A percentile compares a stretch with the other conserved stretches of the same genome.
Conservation (phyloP, 495 filamentous ascomycete genomes). For the Talaromyces adpressus region DNA sequence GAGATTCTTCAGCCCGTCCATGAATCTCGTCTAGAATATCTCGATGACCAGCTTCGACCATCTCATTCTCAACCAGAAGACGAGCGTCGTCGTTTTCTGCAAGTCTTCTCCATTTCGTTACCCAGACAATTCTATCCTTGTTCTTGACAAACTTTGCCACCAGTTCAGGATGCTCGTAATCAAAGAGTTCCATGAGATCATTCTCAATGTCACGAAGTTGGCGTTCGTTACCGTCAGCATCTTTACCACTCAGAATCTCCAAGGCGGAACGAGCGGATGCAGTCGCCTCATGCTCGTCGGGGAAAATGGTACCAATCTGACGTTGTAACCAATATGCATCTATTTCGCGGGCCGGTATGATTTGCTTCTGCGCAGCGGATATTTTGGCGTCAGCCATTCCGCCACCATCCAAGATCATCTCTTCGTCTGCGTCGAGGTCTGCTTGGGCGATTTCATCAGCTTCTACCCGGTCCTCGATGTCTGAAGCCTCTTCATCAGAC, state of each 20-base stretch:
- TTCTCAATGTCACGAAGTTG: constrained; percentile 91
- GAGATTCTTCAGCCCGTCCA: constrained; percentile 49
- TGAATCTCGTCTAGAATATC: constrained; percentile 80
- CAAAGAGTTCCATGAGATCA: constrained; percentile 95
- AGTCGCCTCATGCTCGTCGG: constrained; percentile 84
- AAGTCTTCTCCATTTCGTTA: constrained; percentile 78
- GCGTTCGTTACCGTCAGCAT: constrained; percentile 75
- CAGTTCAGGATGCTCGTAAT: constrained; percentile 91
- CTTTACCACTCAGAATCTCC: constrained; percentile 66
- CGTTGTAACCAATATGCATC: constrained; percentile 97
- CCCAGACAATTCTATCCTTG: constrained; percentile 88
- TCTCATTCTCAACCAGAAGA: constrained; percentile 74
- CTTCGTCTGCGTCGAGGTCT: constrained; percentile 47
- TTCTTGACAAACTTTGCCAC: constrained; percentile 91
- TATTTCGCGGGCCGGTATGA: constrained; percentile 75
- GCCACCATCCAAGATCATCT: constrained; percentile 73
- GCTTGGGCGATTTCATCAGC: constrained; percentile 46
- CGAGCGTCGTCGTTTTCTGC: constrained; percentile 74
- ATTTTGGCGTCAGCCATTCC: constrained; percentile 29
- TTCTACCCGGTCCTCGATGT: constrained; percentile 38
- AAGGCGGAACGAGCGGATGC: constrained; percentile 79
- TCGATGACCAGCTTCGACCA: constrained; percentile 80
- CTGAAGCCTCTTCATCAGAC: constrained; percentile 61
- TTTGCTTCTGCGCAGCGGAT: constrained; percentile 45
- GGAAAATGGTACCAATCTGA: constrained; percentile 79